A percentile compares a stretch with the other conserved stretches of the same genome.
Evolutionary conservation across 768 basidiomycete genomes (phyloP).

Genomic region (Kondoa subrosea): DNA sequence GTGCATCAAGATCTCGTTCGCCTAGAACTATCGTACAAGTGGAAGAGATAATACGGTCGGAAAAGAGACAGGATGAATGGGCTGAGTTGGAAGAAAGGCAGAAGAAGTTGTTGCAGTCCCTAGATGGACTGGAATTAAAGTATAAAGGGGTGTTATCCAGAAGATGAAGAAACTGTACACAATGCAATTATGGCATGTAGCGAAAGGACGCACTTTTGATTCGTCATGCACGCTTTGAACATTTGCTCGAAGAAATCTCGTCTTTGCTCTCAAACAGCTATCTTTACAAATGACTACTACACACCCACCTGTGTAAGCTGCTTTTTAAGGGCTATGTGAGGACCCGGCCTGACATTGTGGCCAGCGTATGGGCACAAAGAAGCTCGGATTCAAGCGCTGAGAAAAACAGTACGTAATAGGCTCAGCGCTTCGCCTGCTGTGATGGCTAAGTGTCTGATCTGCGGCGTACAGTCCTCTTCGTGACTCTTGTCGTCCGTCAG

Average conservation of each 20-base stretch:
- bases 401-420: slow-evolving; percentile 2
- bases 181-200: neutral
- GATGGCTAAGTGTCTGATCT: no score
- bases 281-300: neutral
- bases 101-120: neutral
- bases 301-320: neutral
- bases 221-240: no score
- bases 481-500: neutral
- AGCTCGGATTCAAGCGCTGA: neutral
- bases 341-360: no score
- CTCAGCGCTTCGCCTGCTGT: no score
- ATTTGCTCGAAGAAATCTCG: no score
- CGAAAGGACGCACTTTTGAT: no score
- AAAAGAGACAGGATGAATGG: neutral
- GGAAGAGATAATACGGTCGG: neutral
- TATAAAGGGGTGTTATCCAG: neutral
- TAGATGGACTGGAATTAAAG: neutral
- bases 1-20: neutral
- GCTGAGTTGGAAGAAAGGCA: neutral
- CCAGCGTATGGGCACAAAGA: slow-evolving; percentile 1
- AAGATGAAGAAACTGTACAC: neutral
- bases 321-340: no score
- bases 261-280: no score
- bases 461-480: neutral
- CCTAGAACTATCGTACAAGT: neutral